Conservation (phyloP, 352 stramenopile species). For the Globisporangium radiosum region DNA sequence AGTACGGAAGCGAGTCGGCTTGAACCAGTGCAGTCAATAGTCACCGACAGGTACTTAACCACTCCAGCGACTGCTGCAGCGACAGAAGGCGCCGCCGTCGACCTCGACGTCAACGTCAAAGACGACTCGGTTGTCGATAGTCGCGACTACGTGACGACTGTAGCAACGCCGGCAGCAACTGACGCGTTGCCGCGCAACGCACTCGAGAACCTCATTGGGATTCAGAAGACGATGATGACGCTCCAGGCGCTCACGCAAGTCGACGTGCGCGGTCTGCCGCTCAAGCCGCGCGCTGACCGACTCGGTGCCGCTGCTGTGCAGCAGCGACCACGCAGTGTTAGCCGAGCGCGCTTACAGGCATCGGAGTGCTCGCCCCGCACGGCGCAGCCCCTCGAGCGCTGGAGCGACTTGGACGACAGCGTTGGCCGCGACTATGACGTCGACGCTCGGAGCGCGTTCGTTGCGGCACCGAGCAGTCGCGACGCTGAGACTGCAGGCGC, state of each 20-base stretch:
- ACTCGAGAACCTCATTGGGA: slow-evolving; percentile 11
- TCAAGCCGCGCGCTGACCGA: slow-evolving; percentile 3
- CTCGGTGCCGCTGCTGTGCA: neutral
- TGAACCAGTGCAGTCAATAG: no score
- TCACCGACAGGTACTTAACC: no score
- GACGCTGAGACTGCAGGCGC: no score
- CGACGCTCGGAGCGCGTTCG: no score
- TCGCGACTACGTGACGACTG: neutral
- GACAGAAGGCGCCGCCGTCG: no score
- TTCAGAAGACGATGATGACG: slow-evolving; percentile 10
- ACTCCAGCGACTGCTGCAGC: no score
- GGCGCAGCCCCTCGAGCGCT: no score
- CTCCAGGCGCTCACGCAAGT: slow-evolving; percentile 9
- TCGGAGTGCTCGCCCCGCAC: neutral
- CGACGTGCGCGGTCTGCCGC: slow-evolving; percentile 10
- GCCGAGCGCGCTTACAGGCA: neutral
- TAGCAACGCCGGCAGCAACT: neutral
- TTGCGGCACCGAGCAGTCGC: no score
- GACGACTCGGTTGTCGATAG: neutral
- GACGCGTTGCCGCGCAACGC: slow-evolving; percentile 8
- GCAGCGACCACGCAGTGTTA: slow-evolving; percentile 1
- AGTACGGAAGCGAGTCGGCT: no score
- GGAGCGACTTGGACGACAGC: neutral
- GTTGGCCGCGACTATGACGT: no score
- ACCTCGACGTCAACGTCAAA: neutral